These are phyloP conservation scores for Nannizziopsis arthrosporioides DNA, from an alignment of 2,329 filamentous ascomycete genomes.

Conservation along the genomic window DNA sequence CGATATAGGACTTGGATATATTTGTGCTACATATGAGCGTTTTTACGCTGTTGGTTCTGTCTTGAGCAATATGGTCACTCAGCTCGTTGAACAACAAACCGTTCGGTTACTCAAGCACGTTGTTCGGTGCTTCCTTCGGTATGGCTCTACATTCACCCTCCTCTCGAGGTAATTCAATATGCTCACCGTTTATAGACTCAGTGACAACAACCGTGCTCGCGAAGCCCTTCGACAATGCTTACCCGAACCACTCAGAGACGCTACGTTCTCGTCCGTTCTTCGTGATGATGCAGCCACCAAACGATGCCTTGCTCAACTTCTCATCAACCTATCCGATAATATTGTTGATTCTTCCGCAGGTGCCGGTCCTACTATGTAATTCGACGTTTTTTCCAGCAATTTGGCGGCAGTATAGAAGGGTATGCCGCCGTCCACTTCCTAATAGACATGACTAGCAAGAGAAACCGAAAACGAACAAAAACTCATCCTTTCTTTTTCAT, in stretches of 20 bases:
- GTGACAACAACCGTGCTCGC: constrained; percentile 88
- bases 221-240: constrained; percentile 93
- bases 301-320: constrained; percentile 87
- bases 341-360: constrained; percentile 46
- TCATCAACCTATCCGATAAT: constrained; percentile 92
- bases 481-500: neutral
- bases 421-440: neutral
- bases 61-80: constrained; percentile 95
- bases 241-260: constrained; percentile 94
- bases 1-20: constrained; percentile 93
- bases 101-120: constrained; percentile 94
- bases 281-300: constrained; percentile 96
- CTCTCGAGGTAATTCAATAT: neutral
- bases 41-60: constrained; percentile 98
- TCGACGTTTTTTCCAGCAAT: neutral
- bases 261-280: constrained; percentile 90
- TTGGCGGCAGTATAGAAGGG: constrained; percentile 1
- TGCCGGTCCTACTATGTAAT: constrained; percentile 31
- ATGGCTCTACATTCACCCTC: constrained; percentile 27
- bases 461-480: neutral
- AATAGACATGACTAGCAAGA: neutral
- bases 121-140: constrained; percentile 92
- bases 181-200: constrained; percentile 49
- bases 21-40: constrained; percentile 95
- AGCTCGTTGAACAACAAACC: constrained; percentile 94